Evolutionary conservation across 2,329 filamentous ascomycete genomes (phyloP), one percentile per base, ranked within the genome.

Genomic region (Clarireedia monteithiana): DNA sequence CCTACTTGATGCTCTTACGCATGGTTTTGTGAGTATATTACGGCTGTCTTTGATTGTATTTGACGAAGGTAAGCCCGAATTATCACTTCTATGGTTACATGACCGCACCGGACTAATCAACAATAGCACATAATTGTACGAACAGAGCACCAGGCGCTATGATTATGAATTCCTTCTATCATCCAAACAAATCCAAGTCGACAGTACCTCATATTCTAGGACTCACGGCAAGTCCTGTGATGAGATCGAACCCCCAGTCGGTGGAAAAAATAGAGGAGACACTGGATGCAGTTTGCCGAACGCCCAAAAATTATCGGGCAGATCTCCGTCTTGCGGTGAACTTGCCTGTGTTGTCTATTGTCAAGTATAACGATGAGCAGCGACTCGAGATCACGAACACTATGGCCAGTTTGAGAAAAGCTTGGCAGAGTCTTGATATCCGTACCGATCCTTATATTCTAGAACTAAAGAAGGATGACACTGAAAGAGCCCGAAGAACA

Each of bases 371-470:
- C 5, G 55, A 50, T 6, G 39, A 40, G 12, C 38, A 20, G 12
- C 15, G 59, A 23, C 30, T n/a, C 23, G 34, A 34, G 10, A 50
- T 52, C 36, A 63, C 62, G 0, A 60, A 46, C 34, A 54, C 61
- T 12, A 58, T 67, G 9, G 20, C 48, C 7, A 65, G 62, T 30
- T 58, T 68, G 20, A 49, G 56, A 6, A 48, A 56, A 46, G 58
- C 58, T n/a, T 63, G 58, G n/a, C n/a, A 17, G 17, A 48, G 30
- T 20, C 72, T 88, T 30, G 74, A 86, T 36, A 79, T 89, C 27
- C 66, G 67, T 3, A 64, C 81, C 5, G 88, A 91, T 60, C 88
- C 86, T 0, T 77, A 76, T 42, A 68, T 89, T 24, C 64, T 77
- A 23, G 68, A 69, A 3, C 71, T 89, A 6, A 64, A 64, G 17